Base-by-base conservation (phyloP, 768 basidiomycete species). In the Rubroboletus satanas region DNA sequence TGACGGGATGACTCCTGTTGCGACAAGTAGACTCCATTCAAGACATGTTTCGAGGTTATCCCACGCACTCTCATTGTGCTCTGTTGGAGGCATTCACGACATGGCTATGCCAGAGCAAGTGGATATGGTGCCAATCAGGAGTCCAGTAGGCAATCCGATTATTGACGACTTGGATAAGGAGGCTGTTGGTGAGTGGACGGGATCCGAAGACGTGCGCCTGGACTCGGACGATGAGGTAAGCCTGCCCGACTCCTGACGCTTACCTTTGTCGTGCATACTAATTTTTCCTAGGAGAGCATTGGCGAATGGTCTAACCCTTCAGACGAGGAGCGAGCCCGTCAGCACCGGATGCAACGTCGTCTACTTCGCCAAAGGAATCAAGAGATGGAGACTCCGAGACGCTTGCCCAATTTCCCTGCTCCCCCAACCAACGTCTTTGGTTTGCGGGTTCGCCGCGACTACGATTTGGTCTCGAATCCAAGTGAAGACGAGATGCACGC, bases 301-400 rank as follows among this genome's bases (percentile, higher is more conserved):
- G 90, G 89, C 28, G 90, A 93, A 73, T 93, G 82, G 81, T 93
- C 91, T 23, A 93, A 93, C 64, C 91, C 91, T 17, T 93, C 91
- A 26, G 91, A 93, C 64, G 91, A 93, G 70, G 91, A 93, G 65
- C 81, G 86, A 29, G 90, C 87, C 4, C 82, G 90, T 21, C 84
- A 84, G 58, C 72, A 78, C 31, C 83, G 88, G 31, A 70, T 81
- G 43, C 82, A 86, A 41, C 82, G 85, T 43, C 83, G 87, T 37
- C 68, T 82, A 53, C 81, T 81, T 35, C 81, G 82, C 18, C 64
- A 59, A 32, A 73, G 72, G 62, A 68, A 66, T 11, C 78, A 74
- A 17, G 80, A 80, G 52, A 66, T 77, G 1, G 85, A 88, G 67
- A 77, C 78, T 51, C 89, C 88, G 8, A 81, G 90, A 48, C 80